These are phyloP conservation scores for Pyrenochaeta sp. DNA, from an alignment of 2,329 filamentous ascomycete species.

Conservation along the genomic window DNA sequence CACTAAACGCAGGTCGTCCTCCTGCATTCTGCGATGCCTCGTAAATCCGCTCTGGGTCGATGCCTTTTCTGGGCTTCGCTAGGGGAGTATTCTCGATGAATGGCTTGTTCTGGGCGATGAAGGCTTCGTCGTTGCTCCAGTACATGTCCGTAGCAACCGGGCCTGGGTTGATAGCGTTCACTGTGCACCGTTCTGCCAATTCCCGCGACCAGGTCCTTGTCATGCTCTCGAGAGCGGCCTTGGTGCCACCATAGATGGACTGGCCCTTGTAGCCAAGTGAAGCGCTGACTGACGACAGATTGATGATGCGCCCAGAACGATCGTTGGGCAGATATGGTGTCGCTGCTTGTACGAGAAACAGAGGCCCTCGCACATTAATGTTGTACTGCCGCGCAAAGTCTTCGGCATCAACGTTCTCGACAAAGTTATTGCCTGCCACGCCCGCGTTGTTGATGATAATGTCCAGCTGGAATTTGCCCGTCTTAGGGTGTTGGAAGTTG, in stretches of 20 bases:
- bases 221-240: constrained; percentile 73
- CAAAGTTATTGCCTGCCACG: constrained; percentile 67
- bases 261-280: constrained; percentile 66
- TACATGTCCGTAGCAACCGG: constrained; percentile 72
- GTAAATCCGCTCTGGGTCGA: constrained; percentile 67
- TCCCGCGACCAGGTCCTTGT: constrained; percentile 73
- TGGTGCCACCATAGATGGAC: constrained; percentile 70
- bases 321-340: constrained; percentile 73
- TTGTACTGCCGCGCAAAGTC: constrained; percentile 77
- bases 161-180: constrained; percentile 72
- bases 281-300: constrained; percentile 66
- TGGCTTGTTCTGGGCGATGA: constrained; percentile 66
- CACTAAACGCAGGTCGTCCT: constrained; percentile 65
- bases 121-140: constrained; percentile 61
- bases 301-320: constrained; percentile 70
- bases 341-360: constrained; percentile 78
- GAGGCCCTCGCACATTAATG: constrained; percentile 82
- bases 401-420: constrained; percentile 67
- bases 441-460: constrained; percentile 91
- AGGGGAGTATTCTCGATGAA: constrained; percentile 71
- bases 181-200: constrained; percentile 66
- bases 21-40: constrained; percentile 56
- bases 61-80: constrained; percentile 64
- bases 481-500: constrained; percentile 63
- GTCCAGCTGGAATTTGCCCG: constrained; percentile 72